Percentiles rank a stretch among this genome's conserved stretches.
Conservation (phyloP, 2,329 filamentous ascomycete genomes). For the Drechslerella stenobrocha region DNA sequence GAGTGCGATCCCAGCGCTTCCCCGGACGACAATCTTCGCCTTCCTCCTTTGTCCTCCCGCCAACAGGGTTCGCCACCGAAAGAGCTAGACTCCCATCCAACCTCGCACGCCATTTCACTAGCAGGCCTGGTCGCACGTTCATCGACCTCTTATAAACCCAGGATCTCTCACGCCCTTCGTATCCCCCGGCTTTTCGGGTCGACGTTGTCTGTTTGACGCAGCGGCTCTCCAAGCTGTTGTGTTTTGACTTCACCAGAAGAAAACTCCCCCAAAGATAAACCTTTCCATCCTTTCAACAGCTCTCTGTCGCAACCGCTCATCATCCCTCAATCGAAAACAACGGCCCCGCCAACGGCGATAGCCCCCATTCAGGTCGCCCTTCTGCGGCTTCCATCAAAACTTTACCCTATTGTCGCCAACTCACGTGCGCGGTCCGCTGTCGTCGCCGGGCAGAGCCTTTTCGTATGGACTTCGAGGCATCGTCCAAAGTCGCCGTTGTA, state of each 20-base stretch:
- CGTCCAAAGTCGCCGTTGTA: conserved; percentile 76
- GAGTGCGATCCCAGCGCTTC: neutral
- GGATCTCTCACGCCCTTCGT: neutral
- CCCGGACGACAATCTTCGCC: conserved; percentile 5
- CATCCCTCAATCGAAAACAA: too few species aligned
- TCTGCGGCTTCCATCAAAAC: too few species aligned
- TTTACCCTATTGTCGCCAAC: conserved; percentile 55
- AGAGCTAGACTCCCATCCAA: conserved; percentile 1
- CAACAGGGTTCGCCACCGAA: neutral
- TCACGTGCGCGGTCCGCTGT: conserved; percentile 54
- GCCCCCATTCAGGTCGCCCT: too few species aligned
- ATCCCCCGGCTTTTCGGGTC: neutral
- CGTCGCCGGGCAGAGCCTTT: conserved; percentile 52
- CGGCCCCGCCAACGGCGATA: too few species aligned
- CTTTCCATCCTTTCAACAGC: neutral
- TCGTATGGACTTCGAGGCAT: conserved; percentile 59
- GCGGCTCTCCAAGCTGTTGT: neutral
- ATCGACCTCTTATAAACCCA: conserved; percentile 14
- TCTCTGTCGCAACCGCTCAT: too few species aligned
- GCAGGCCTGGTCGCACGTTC: neutral
- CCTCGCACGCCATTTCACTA: conserved; percentile 23
- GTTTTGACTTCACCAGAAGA: neutral
- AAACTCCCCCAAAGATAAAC: too few species aligned
- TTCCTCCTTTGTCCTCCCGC: conserved; percentile 8
- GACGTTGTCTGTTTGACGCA: neutral